Conservation (phyloP, 345 rosid species). For the Eucalyptus pauciflora region DNA sequence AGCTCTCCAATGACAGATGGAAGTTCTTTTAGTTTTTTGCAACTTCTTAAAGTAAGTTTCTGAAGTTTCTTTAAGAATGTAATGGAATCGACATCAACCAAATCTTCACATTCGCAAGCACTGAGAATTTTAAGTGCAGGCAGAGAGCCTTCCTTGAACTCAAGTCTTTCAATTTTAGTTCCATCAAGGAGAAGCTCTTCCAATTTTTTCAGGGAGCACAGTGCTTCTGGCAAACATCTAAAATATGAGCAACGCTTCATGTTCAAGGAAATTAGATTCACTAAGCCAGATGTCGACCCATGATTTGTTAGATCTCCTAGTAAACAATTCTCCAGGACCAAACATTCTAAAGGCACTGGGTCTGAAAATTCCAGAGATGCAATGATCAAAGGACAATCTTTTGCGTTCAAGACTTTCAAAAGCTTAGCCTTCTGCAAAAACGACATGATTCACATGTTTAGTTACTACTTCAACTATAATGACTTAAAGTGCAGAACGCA, state of each 20-base stretch:
- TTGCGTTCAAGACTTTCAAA: not conserved
- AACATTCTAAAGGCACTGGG: rapidly evolving
- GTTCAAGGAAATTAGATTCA: not conserved
- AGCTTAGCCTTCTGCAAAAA: not conserved
- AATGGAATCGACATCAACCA: rapidly evolving
- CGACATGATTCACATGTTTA: too few species aligned
- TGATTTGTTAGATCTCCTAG: not conserved
- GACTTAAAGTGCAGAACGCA: rapidly evolving
- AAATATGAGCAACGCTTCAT: not conserved
- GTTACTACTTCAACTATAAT: too few species aligned
- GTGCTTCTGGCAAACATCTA: not conserved
- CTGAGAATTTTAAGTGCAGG: too few species aligned
- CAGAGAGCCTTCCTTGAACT: too few species aligned
- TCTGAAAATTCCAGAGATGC: not conserved
- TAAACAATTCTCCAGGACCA: not conserved
- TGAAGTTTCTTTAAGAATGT: rapidly evolving
- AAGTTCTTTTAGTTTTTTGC: not conserved
- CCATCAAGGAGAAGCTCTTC: too few species aligned
- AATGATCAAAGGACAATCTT: not conserved
- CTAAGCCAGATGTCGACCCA: rapidly evolving
- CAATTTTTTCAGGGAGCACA: not conserved
- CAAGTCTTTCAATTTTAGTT: too few species aligned
- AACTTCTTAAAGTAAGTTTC: not conserved
- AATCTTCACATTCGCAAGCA: too few species aligned
- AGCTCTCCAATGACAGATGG: not conserved